A percentile compares a stretch with the other conserved stretches of the same genome.
These are phyloP conservation scores for Suillus fuscotomentosus DNA, from an alignment of 768 basidiomycete genomes.

Conservation along the genomic window DNA sequence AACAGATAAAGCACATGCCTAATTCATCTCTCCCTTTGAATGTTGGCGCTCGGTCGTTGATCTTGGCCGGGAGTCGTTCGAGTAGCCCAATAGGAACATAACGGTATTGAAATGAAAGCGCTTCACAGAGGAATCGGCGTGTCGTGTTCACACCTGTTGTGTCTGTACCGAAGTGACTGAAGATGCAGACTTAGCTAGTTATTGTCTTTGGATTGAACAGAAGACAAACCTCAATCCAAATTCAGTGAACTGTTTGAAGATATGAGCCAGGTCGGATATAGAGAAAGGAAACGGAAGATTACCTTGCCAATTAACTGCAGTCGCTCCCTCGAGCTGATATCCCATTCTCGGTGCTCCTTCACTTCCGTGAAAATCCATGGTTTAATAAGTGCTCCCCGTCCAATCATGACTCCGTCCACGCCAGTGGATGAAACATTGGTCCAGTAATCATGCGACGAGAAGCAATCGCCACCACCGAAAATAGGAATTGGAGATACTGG, in stretches of 20 bases:
- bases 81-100: constrained; percentile 94
- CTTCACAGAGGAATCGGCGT: constrained; percentile 91
- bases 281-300: constrained; percentile 13
- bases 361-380: constrained; percentile 97
- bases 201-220: neutral
- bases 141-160: constrained; percentile 89
- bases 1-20: constrained; percentile 46
- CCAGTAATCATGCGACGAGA: constrained; percentile 85
- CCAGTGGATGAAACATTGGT: constrained; percentile 71
- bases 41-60: constrained; percentile 90
- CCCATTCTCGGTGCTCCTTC: constrained; percentile 91
- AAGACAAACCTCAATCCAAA: constrained; percentile 66
- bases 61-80: constrained; percentile 71
- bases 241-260: constrained; percentile 65
- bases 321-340: constrained; percentile 83
- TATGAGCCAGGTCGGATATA: constrained; percentile 6
- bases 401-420: constrained; percentile 96
- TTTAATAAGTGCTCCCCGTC: constrained; percentile 92
- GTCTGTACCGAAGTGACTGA: constrained; percentile 81
- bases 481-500: constrained; percentile 86
- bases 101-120: constrained; percentile 93
- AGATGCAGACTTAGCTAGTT: neutral
- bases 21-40: constrained; percentile 88
- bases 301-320: constrained; percentile 79
- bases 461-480: constrained; percentile 95